These are phyloP conservation scores for Dicorynia guianensis DNA, from an alignment of 306 rosid species.

Conservation along the genomic window DNA sequence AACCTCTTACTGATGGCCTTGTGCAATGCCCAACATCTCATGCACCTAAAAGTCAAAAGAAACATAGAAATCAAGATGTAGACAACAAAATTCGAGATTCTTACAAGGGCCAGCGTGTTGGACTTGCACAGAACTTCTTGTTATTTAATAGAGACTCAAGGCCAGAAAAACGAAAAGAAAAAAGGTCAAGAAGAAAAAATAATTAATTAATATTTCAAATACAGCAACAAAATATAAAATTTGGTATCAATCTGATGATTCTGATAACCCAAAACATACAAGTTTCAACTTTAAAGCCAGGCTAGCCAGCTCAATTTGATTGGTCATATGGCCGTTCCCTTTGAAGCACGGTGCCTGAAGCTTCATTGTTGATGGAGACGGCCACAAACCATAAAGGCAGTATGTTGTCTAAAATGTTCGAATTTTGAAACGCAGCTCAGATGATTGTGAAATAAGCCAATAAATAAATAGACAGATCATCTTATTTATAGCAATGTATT, in stretches of 20 bases:
- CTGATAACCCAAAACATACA: background rate
- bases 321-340: constrained; percentile 12
- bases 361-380: constrained; percentile 16
- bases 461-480: constrained; percentile 33
- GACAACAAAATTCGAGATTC: background rate
- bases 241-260: background rate
- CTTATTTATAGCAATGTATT: background rate
- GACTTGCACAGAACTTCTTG: no score
- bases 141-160: no score
- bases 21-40: background rate
- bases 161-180: no score
- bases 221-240: background rate
- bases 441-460: constrained; percentile 46
- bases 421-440: constrained; percentile 45
- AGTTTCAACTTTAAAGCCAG: constrained; percentile 42
- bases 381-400: constrained; percentile 35
- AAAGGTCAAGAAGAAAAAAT: no score
- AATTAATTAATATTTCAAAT: constrained; percentile 7
- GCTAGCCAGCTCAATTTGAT: constrained; percentile 39
- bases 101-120: background rate
- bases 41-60: background rate
- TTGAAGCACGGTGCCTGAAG: constrained; percentile 1
- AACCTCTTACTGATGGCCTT: background rate
- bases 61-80: background rate
- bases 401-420: constrained; percentile 20